These are phyloP conservation scores for Voacanga thouarsii DNA, from an alignment of 257 asterid species.

Conservation along the genomic window DNA sequence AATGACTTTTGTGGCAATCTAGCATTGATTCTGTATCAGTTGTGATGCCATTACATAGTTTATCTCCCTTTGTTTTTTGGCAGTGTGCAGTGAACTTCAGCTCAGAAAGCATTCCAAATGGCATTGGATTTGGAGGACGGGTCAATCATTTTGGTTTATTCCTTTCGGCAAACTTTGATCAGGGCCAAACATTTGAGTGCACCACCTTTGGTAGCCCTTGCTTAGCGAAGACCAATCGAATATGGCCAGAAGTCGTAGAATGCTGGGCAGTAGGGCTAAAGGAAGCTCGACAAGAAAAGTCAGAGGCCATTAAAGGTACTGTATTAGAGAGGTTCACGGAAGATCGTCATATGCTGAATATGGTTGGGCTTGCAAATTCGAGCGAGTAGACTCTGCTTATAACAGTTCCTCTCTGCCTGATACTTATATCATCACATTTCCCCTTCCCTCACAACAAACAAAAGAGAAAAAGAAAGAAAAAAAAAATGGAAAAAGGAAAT, in stretches of 20 bases:
- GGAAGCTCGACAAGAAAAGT: constrained; percentile 35
- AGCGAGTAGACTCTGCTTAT: constrained; percentile 38
- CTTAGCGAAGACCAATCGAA: constrained; percentile 43
- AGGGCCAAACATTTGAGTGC: constrained; percentile 72
- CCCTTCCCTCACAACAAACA: neutral
- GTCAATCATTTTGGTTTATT: constrained; percentile 72
- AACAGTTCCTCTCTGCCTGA: neutral
- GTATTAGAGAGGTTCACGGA: constrained; percentile 85
- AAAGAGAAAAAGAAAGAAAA: too few relatives aligned
- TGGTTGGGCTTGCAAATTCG: constrained; percentile 91
- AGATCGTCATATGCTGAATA: constrained; percentile 82
- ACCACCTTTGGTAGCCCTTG: constrained; percentile 81
- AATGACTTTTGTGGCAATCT: neutral
- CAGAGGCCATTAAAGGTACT: constrained; percentile 49
- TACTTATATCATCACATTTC: neutral
- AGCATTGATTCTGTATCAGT: neutral
- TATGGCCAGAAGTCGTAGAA: constrained; percentile 69
- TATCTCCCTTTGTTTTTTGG: constrained; percentile 16
- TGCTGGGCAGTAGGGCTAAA: constrained; percentile 69
- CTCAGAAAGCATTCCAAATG: constrained; percentile 92
- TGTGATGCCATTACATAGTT: neutral
- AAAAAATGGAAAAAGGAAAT: too few relatives aligned
- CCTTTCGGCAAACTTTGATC: constrained; percentile 74
- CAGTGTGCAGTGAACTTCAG: constrained; percentile 92
- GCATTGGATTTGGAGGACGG: constrained; percentile 90